Percentiles rank a stretch among this genome's conserved stretches.
Evolutionary conservation across 208 protist species (phyloP).

Genomic region (Trypanosoma rangeli): DNA sequence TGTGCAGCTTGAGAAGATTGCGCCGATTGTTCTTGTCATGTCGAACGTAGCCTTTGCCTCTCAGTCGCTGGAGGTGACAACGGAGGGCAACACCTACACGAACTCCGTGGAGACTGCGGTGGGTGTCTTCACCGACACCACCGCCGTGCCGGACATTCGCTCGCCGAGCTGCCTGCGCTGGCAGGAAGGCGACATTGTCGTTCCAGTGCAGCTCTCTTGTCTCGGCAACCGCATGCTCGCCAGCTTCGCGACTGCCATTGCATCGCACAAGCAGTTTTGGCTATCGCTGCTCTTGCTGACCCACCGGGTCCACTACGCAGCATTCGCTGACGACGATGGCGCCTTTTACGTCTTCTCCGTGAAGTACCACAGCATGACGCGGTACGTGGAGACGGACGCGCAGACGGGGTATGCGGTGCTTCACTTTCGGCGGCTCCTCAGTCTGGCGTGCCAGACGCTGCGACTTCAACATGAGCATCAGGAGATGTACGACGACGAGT

Average conservation of each 20-base stretch:
- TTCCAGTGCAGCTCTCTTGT: constrained; percentile 34
- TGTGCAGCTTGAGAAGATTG: constrained; percentile 31
- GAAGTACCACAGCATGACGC: constrained; percentile 56
- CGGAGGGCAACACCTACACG: constrained; percentile 62
- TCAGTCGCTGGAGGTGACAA: constrained; percentile 65
- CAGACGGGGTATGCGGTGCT: constrained; percentile 52
- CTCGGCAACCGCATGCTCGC: constrained; percentile 30
- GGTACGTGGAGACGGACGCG: constrained; percentile 75
- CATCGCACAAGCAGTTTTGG: constrained; percentile 46
- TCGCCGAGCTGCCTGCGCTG: constrained; percentile 41
- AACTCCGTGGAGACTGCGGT: constrained; percentile 72
- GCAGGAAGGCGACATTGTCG: constrained; percentile 39
- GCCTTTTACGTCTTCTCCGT: constrained; percentile 72
- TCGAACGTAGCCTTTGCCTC: constrained; percentile 36
- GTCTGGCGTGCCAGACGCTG: constrained; percentile 56
- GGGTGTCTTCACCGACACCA: constrained; percentile 73
- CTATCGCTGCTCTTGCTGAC: constrained; percentile 35
- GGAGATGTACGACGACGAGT: constrained; percentile 55
- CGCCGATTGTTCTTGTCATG: constrained; percentile 39
- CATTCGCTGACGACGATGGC: constrained; percentile 75
- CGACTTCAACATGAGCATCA: constrained; percentile 57
- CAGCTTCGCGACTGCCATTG: constrained; percentile 37
- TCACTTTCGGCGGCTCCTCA: constrained; percentile 67
- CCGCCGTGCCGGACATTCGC: constrained; percentile 72
- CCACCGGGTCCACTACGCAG: constrained; percentile 34